Percentiles rank a stretch among this genome's conserved stretches.
Conservation (phyloP, 2,329 filamentous ascomycete genomes). For the Fusarium metavorans region DNA sequence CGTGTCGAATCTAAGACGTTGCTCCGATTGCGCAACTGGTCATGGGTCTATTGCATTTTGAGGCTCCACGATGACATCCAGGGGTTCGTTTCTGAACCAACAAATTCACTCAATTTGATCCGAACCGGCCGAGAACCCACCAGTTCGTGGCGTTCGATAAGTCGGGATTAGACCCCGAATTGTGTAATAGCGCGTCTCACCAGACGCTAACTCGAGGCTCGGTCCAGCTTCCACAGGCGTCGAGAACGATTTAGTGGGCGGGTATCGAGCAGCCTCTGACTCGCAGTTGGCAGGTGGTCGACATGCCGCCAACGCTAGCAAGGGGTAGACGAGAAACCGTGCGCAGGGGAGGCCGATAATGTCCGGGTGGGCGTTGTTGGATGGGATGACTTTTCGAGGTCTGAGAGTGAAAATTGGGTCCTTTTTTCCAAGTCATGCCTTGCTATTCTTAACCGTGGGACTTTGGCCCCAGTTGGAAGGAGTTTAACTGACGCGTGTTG, state of each 20-base stretch:
- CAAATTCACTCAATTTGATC: not conserved
- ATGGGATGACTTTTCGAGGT: slow-evolving; percentile 2
- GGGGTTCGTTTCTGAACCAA: not conserved
- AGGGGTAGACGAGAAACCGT: not conserved
- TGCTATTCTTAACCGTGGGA: not conserved
- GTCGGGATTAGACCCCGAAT: not conserved
- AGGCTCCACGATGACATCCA: not conserved
- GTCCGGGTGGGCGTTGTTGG: not conserved
- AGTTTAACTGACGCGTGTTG: not conserved
- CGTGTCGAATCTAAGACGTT: not conserved
- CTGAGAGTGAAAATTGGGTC: not conserved
- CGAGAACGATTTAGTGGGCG: slow-evolving; percentile 4
- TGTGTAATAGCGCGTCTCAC: not conserved
- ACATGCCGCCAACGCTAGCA: not conserved
- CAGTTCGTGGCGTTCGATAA: not conserved
- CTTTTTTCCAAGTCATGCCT: not conserved
- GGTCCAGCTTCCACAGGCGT: not conserved
- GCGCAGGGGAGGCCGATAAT: not conserved
- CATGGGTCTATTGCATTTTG: not conserved
- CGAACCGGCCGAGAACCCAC: not conserved
- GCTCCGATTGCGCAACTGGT: not conserved
- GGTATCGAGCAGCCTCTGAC: slow-evolving; percentile 1
- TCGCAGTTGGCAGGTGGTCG: slow-evolving; percentile 1
- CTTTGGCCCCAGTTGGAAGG: not conserved
- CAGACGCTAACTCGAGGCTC: not conserved